Base-by-base conservation (phyloP, 192 early-diverging fungal species). In the Backusella australiensis region DNA sequence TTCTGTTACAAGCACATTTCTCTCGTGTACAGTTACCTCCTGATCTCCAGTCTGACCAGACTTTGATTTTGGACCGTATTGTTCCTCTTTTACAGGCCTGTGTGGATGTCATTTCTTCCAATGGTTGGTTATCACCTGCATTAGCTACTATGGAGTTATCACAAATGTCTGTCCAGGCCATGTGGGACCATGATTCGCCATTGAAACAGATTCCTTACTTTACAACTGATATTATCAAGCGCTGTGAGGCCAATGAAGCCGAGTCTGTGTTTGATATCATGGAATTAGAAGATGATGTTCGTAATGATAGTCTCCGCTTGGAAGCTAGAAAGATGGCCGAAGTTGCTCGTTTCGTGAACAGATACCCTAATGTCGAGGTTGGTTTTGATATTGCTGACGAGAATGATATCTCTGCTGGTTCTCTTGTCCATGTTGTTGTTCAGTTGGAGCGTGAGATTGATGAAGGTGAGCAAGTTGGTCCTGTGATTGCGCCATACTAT, bases 1-100 rank as follows among this genome's bases (percentile, higher is more conserved):
- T 99, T 65, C 83, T 99, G 19, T 80, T 99, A 44, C 98, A 99
- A 82, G 94, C 96, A 8, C 98, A 99, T 77, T 99, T 99, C 78
- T 91, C 92, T 26, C 90, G 98, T 4, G 86, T 96, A 21, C 85
- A 93, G 67, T 85, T 99, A 38, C 96, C 97, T 3, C 89, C 95
- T 19, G 97, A 99, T 83, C 85, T 99, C 73, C 93, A 94, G 23
- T 90, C 93, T n/a, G 98, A 99, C 83, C 98, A 98, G 82, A 78
- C 78, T 0, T 65, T 79, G 29, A 81, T 91, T 38, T 73, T 90
- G 23, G 84, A 86, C 0, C 83, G 85, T n/a, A 89, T 95, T 26
- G 83, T 97, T 77, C 94, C 93, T 14, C 85, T 99, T 66, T 75
- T 99, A 63, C 97, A 99, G 78, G 96, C 97, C 0, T 87, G 92